These are phyloP conservation scores for Pleurotus pulmonarius DNA, from an alignment of 768 basidiomycete species.

Conservation along the genomic window DNA sequence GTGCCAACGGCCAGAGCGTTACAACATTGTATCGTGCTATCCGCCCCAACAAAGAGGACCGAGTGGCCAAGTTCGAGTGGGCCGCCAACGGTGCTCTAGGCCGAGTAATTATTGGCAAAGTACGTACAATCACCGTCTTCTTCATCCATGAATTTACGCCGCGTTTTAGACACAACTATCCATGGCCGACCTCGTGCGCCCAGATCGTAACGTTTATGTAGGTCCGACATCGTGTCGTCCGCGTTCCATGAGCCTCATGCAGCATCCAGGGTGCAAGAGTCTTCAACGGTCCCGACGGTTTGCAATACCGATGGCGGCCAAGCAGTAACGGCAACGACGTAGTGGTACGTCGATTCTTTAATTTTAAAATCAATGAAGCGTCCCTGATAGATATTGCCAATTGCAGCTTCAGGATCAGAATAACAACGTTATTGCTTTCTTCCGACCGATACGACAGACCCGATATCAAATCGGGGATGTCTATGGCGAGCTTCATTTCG, in stretches of 20 bases:
- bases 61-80: slow-evolving; percentile 88
- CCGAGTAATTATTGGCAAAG: slow-evolving; percentile 84
- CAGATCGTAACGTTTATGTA: slow-evolving; percentile 60
- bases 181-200: slow-evolving; percentile 80
- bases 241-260: slow-evolving; percentile 13
- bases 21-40: slow-evolving; percentile 81
- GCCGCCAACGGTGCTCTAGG: slow-evolving; percentile 78
- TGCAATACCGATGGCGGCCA: slow-evolving; percentile 79
- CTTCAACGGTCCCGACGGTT: slow-evolving; percentile 82
- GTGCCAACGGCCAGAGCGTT: slow-evolving; percentile 60
- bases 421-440: slow-evolving; percentile 72
- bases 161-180: slow-evolving; percentile 62
- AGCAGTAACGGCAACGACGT: slow-evolving; percentile 53
- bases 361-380: slow-evolving; percentile 12
- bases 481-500: slow-evolving; percentile 80
- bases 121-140: slow-evolving; percentile 24
- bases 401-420: slow-evolving; percentile 69
- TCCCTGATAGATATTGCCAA: slow-evolving; percentile 16
- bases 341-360: slow-evolving; percentile 40
- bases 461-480: slow-evolving; percentile 87
- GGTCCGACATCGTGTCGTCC: slow-evolving; percentile 21
- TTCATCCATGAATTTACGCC: slow-evolving; percentile 20
- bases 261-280: slow-evolving; percentile 52
- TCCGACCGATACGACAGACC: slow-evolving; percentile 71
- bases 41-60: slow-evolving; percentile 82